Base-by-base conservation (phyloP, 2,329 filamentous ascomycete species). In the Colletotrichum ledebouriae region DNA sequence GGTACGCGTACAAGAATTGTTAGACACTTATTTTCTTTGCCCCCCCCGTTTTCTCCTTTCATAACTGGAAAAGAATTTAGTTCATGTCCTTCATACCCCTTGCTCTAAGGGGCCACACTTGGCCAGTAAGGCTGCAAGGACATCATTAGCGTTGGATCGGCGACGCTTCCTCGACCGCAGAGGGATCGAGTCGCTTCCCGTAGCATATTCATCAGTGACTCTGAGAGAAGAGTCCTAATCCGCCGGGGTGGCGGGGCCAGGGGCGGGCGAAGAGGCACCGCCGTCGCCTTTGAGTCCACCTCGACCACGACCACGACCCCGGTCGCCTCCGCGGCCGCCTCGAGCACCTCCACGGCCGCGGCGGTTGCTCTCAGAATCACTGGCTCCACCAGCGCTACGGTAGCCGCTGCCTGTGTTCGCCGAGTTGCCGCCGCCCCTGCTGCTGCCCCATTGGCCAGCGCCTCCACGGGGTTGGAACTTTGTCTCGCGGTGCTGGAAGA, bases 361-460 rank as follows among this genome's bases (percentile, higher is more conserved):
- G 70, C 85, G 82, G 66, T 84, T 87, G 66, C 85, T 86, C 75
- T 89, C 87, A 41, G 86, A 88, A 71, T 89, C 90, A 76, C 90
- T 91, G 68, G 93, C 94, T 67, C 93, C 93, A 60, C 90, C 92
- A 63, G 92, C 92, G 76, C 94, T 97, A 73, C 93, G 90, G 82
- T 97, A 97, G 68, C 93, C 94, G 73, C 91, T 92, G 65, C 87
- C 87, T 53, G 81, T 80, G 63, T 78, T 79, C 57, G 80, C 79
- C n/a, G 82, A 78, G 71, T 83, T 82, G 56, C 89, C 88, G 60
- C 91, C 88, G 55, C 92, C 86, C 72, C 84, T 84, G 78, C 87
- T 91, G 75, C 84, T 87, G 53, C 90, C 90, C 89, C 89, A 91
- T 73, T 84, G 90, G 53, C 89, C 89, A 41, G 89, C 88, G 61